These are phyloP conservation scores for Teunomyces barrocoloradensis DNA, from an alignment of 805 yeast species.

Conservation along the genomic window DNA sequence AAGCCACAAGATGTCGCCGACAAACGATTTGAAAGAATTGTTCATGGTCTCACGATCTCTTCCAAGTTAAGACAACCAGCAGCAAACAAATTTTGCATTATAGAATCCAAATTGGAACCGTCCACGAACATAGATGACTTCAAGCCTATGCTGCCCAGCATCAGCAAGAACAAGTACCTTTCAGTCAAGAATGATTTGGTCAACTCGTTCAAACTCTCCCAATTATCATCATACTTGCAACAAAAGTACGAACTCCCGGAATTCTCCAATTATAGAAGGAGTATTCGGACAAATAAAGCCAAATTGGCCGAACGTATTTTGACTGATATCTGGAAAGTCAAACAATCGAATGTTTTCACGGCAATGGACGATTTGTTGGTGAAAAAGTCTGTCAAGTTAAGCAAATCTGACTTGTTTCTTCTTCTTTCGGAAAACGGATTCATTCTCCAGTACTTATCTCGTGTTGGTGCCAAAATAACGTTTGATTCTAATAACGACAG, in stretches of 20 bases:
- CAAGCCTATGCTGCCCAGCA: slow-evolving; percentile 5
- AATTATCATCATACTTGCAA: slow-evolving; percentile 11
- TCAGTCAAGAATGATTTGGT: slow-evolving; percentile 7
- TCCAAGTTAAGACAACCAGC: slow-evolving; percentile 4
- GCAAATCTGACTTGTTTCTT: slow-evolving; percentile 39
- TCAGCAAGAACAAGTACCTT: slow-evolving; percentile 8
- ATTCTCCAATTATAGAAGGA: slow-evolving; percentile 3
- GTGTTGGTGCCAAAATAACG: slow-evolving; percentile 39
- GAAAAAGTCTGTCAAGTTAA: slow-evolving; percentile 30
- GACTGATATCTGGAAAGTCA: slow-evolving; percentile 32
- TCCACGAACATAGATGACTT: slow-evolving; percentile 8
- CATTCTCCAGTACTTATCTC: slow-evolving; percentile 37
- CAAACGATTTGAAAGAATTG: slow-evolving; percentile 13
- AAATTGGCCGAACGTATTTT: slow-evolving; percentile 27
- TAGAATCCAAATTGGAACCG: slow-evolving; percentile 6
- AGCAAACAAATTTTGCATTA: slow-evolving; percentile 5
- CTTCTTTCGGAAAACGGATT: slow-evolving; percentile 38
- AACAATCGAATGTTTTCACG: slow-evolving; percentile 16
- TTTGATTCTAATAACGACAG: slow-evolving; percentile 28
- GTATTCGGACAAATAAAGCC: slow-evolving; percentile 10
- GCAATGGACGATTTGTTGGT: slow-evolving; percentile 31
- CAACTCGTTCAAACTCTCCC: slow-evolving; percentile 10
- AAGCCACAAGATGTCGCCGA: slow-evolving; percentile 18
- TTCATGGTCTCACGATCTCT: slow-evolving; percentile 9
- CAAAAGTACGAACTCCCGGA: slow-evolving; percentile 7